These are phyloP conservation scores for Massospora cicadina DNA, from an alignment of 371 early-diverging fungal genomes.

Conservation along the genomic window DNA sequence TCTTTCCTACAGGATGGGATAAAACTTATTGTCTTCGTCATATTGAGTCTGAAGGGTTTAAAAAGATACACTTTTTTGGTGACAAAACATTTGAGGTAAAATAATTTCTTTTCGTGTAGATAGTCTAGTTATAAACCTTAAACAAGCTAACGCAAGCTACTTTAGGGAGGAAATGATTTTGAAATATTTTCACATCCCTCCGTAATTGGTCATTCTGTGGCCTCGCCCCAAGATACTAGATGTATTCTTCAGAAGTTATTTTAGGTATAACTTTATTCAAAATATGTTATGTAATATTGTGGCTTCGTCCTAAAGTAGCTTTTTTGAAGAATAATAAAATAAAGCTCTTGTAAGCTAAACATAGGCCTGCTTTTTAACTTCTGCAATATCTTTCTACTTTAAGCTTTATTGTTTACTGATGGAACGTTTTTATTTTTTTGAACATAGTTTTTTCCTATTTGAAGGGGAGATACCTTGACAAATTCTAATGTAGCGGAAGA, in stretches of 20 bases:
- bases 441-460: too few species aligned
- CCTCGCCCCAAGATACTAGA: conserved; percentile 80
- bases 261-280: neutral
- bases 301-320: neutral
- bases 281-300: neutral
- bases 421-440: too few species aligned
- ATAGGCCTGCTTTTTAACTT: too few species aligned
- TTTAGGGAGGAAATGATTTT: conserved; percentile 97
- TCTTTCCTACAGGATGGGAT: conserved; percentile 99
- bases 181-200: conserved; percentile 85
- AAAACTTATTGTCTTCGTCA: conserved; percentile 98
- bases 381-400: too few species aligned
- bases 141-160: neutral
- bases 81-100: conserved; percentile 83
- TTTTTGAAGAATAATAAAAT: too few species aligned
- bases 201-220: conserved; percentile 83
- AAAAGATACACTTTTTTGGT: conserved; percentile 96
- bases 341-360: too few species aligned
- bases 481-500: too few species aligned
- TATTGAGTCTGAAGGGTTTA: conserved; percentile 73
- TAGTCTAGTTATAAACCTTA: neutral
- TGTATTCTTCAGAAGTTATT: conserved; percentile 71
- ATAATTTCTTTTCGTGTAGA: neutral
- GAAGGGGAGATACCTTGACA: too few species aligned
- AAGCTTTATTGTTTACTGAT: too few species aligned